Conservation (phyloP, 352 stramenopile genomes). For the Globisporangium orthogonon region DNA sequence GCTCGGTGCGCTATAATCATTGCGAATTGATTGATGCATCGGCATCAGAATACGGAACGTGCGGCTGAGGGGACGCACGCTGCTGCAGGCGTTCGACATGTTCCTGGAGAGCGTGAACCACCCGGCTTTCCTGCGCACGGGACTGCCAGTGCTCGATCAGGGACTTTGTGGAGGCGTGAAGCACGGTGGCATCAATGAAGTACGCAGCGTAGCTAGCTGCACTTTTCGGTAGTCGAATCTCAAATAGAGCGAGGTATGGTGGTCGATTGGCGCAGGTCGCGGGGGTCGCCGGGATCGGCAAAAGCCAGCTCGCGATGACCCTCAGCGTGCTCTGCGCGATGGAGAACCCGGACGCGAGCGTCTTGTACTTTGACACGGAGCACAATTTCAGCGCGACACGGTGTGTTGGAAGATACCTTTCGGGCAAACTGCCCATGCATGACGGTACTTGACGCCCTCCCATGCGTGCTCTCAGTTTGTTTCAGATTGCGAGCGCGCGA, state of each 20-base stretch:
- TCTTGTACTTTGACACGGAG: slow-evolving; percentile 71
- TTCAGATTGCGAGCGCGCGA: slow-evolving; percentile 38
- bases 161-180: slow-evolving; percentile 60
- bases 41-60: background rate
- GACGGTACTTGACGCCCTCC: no score
- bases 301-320: slow-evolving; percentile 73
- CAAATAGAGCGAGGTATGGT: background rate
- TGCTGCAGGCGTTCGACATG: slow-evolving; percentile 59
- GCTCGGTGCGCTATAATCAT: slow-evolving; percentile 20
- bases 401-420: slow-evolving; percentile 11
- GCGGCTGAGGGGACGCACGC: background rate
- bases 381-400: slow-evolving; percentile 71
- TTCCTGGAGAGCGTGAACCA: slow-evolving; percentile 70
- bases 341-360: slow-evolving; percentile 43
- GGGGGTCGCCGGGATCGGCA: slow-evolving; percentile 64
- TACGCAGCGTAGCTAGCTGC: slow-evolving; percentile 3
- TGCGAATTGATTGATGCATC: no score
- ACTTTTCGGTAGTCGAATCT: no score
- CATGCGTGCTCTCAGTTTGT: slow-evolving; percentile 20
- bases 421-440: background rate
- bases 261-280: slow-evolving; percentile 34
- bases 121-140: slow-evolving; percentile 56
- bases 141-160: slow-evolving; percentile 49
- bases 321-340: slow-evolving; percentile 59
- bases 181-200: slow-evolving; percentile 45